Conservation (phyloP, 2,329 filamentous ascomycete species). For the Fonsecaea monophora region DNA sequence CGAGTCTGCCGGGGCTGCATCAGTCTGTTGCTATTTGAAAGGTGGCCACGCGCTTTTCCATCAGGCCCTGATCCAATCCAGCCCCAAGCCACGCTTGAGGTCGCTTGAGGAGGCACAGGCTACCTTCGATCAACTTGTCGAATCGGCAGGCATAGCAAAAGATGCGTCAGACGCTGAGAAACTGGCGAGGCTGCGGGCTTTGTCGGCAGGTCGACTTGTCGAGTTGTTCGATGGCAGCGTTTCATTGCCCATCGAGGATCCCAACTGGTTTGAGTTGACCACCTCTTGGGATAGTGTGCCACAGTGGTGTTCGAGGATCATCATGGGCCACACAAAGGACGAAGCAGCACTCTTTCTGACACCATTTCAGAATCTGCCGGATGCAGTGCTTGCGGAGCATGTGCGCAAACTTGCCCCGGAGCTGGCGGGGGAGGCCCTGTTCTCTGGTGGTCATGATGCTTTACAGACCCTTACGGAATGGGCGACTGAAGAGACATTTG, state of each 20-base stretch:
- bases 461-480: background rate
- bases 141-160: conserved; percentile 54
- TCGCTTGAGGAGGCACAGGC: conserved; percentile 38
- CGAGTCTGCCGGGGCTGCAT: conserved; percentile 55
- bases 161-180: conserved; percentile 55
- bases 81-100: conserved; percentile 36
- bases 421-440: background rate
- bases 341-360: conserved; percentile 19
- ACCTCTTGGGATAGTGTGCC: background rate
- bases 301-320: conserved; percentile 5
- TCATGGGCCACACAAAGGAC: conserved; percentile 14
- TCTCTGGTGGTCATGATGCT: background rate
- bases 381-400: conserved; percentile 40
- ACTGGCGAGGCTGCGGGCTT: conserved; percentile 41
- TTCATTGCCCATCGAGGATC: conserved; percentile 1
- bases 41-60: background rate
- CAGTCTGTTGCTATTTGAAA: conserved; percentile 9
- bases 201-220: background rate
- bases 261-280: conserved; percentile 1
- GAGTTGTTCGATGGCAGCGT: conserved; percentile 2
- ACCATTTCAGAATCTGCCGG: conserved; percentile 1
- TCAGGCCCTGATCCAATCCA: conserved; percentile 18
- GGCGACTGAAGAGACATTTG: conserved; percentile 55
- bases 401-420: background rate
- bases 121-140: conserved; percentile 45